These are phyloP conservation scores for Daldinia bambusicola DNA, from an alignment of 495 filamentous ascomycete species.

Conservation along the genomic window DNA sequence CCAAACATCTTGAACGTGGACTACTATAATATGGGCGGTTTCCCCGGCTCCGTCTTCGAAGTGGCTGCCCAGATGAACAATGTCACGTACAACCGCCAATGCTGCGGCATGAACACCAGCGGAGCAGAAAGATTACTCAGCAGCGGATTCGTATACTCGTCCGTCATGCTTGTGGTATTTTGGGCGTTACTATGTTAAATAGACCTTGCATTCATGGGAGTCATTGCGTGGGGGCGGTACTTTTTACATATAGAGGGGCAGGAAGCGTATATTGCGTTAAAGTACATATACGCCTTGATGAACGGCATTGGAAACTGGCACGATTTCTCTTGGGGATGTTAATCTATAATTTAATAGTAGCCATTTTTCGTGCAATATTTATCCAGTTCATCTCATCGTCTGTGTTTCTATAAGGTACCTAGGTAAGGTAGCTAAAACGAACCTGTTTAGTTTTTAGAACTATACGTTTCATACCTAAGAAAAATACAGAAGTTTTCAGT, in stretches of 20 bases:
- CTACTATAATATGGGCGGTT: slow-evolving; percentile 79
- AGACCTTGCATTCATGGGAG: slow-evolving; percentile 5
- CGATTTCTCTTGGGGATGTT: slow-evolving; percentile 9
- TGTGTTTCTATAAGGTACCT: neutral
- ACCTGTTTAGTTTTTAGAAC: neutral
- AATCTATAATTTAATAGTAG: slow-evolving; percentile 12
- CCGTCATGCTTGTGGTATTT: slow-evolving; percentile 18
- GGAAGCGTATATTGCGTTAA: slow-evolving; percentile 12
- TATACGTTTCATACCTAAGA: neutral
- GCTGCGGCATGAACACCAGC: slow-evolving; percentile 68
- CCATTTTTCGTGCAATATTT: neutral
- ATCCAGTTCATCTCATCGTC: neutral
- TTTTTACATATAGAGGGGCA: slow-evolving; percentile 23
- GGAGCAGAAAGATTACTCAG: slow-evolving; percentile 32
- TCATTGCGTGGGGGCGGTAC: slow-evolving; percentile 34
- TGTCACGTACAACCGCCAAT: slow-evolving; percentile 78
- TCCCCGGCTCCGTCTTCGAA: slow-evolving; percentile 84
- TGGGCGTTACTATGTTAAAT: slow-evolving; percentile 33
- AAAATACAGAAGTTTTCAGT: neutral
- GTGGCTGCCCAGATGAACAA: slow-evolving; percentile 88
- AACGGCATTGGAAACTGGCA: slow-evolving; percentile 25
- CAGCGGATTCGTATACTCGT: slow-evolving; percentile 19
- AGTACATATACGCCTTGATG: neutral
- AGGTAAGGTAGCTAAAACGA: neutral
- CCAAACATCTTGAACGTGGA: slow-evolving; percentile 93